Evolutionary conservation across 148 eudicot species (phyloP).

Genomic region (Linanthus parryae): DNA sequence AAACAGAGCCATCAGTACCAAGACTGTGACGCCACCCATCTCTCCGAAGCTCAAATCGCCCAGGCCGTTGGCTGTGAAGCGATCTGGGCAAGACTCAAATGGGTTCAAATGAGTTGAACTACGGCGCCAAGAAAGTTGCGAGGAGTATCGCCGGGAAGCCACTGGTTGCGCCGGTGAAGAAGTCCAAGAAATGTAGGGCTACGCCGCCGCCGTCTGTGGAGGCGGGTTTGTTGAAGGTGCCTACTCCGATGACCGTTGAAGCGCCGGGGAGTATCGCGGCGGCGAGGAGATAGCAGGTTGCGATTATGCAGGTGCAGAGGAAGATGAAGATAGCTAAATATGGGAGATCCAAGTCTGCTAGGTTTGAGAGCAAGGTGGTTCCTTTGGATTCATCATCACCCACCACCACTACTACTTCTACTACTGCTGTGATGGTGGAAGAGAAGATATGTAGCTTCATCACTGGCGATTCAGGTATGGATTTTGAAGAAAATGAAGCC

Average conservation of each 20-base stretch:
- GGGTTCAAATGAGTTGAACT: constrained; percentile 21
- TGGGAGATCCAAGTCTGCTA: constrained; percentile 44
- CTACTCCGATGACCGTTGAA: constrained; percentile 23
- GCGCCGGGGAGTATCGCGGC: constrained; percentile 60
- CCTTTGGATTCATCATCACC: constrained; percentile 15
- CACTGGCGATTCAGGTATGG: constrained; percentile 60
- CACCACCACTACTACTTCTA: too few relatives aligned
- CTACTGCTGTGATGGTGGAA: not conserved
- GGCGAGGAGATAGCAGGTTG: constrained; percentile 54
- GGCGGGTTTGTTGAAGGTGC: not conserved
- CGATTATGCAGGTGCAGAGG: constrained; percentile 51
- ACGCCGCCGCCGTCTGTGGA: not conserved
- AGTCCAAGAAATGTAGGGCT: constrained; percentile 20
- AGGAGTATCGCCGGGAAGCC: not conserved
- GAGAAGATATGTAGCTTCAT: constrained; percentile 58
- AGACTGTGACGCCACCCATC: constrained; percentile 22
- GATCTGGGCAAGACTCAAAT: constrained; percentile 15
- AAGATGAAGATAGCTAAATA: constrained; percentile 63
- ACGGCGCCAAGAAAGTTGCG: constrained; percentile 17
- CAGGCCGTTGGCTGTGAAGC: not conserved
- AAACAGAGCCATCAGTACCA: constrained; percentile 5
- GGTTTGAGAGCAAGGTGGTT: constrained; percentile 19
- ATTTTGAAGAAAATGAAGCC: too few relatives aligned
- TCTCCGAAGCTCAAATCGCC: constrained; percentile 43
- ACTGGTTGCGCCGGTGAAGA: constrained; percentile 8